Conservation (phyloP, 352 stramenopile species). For the Detonula confervacea region DNA sequence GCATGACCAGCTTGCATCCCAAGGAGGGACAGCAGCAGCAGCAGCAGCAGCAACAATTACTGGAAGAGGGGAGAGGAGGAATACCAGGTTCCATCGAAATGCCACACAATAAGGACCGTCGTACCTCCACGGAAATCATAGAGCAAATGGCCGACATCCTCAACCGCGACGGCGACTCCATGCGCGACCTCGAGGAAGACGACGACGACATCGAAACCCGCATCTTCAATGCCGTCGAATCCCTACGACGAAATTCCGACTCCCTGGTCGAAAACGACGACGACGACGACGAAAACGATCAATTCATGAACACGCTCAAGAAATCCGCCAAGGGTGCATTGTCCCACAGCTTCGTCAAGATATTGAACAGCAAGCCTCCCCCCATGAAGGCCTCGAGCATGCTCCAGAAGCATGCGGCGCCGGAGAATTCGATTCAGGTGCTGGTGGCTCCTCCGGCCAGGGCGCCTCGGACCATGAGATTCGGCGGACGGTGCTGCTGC, state of each 20-base stretch:
- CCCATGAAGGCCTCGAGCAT: background rate
- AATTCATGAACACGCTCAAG: constrained; percentile 4
- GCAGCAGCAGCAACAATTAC: too few species aligned
- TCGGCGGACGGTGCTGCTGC: too few species aligned
- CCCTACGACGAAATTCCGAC: background rate
- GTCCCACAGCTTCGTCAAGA: background rate
- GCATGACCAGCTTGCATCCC: too few species aligned
- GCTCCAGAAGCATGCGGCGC: background rate
- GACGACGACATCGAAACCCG: constrained; percentile 1
- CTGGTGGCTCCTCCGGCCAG: background rate
- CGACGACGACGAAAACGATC: background rate
- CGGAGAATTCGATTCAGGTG: background rate
- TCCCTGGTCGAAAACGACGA: background rate
- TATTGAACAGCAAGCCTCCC: background rate
- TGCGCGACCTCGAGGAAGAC: background rate
- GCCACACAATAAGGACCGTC: background rate
- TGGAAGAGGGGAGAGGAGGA: too few species aligned
- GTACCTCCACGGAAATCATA: constrained; percentile 4
- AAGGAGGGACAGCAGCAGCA: too few species aligned
- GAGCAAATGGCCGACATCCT: background rate
- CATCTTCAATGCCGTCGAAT: constrained; percentile 7
- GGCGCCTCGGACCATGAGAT: background rate
- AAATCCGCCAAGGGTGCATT: background rate
- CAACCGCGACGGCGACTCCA: background rate
- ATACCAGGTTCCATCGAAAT: background rate